Conservation (phyloP, 2,329 filamentous ascomycete genomes). For the Cladosporium velox region DNA sequence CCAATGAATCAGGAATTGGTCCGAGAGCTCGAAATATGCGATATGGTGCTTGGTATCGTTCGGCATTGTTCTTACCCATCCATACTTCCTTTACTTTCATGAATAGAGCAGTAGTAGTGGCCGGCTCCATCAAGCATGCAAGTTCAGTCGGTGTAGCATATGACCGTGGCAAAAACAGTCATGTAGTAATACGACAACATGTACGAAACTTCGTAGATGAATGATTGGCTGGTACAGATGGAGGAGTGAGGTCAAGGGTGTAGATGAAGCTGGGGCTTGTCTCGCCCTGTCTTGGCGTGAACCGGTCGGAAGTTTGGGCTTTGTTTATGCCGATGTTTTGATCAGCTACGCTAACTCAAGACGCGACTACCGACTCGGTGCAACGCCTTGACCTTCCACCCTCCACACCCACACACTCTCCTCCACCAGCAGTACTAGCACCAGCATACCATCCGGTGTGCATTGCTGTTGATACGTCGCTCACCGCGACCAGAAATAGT, state of each 20-base stretch:
- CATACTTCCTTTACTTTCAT: not conserved
- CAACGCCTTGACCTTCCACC: slow-evolving; percentile 4
- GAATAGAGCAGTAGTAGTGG: not conserved
- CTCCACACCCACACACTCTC: slow-evolving; percentile 1
- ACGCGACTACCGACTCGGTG: slow-evolving; percentile 12
- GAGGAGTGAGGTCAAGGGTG: not conserved
- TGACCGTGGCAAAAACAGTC: too few species aligned
- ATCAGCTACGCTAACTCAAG: slow-evolving; percentile 3
- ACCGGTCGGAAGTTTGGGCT: not conserved
- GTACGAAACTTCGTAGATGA: not conserved
- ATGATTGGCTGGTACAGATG: not conserved
- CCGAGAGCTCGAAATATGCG: not conserved
- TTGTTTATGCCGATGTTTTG: slow-evolving; percentile 14
- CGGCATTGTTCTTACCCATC: not conserved
- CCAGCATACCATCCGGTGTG: slow-evolving; percentile 12
- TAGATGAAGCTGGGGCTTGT: not conserved
- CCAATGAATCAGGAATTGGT: too few species aligned
- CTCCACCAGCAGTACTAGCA: slow-evolving; percentile 10
- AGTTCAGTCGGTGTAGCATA: not conserved
- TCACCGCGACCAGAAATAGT: not conserved
- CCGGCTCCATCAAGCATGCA: not conserved
- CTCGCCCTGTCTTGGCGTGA: slow-evolving; percentile 1
- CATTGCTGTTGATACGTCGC: not conserved
- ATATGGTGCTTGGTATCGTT: not conserved
- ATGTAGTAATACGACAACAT: not conserved